Percentiles rank a stretch among this genome's conserved stretches.
Evolutionary conservation across 2,329 filamentous ascomycete species (phyloP).

Genomic region (Arthrinium phaeospermum): DNA sequence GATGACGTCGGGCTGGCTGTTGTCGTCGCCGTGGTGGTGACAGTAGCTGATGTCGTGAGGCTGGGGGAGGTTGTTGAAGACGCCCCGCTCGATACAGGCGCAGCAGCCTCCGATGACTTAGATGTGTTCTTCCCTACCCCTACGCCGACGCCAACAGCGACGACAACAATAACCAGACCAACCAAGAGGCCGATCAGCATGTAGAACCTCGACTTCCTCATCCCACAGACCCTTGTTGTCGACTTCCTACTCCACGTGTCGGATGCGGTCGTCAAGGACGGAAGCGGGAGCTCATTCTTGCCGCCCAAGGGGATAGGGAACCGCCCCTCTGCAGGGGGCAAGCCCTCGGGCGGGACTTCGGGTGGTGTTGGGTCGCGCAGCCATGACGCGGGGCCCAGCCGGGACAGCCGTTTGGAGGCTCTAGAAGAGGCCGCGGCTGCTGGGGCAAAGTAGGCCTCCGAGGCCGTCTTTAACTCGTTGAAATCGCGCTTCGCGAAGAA

Average conservation of each 20-base stretch:
- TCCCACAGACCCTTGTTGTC: constrained; percentile 31
- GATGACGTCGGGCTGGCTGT: constrained; percentile 15
- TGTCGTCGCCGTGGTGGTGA: constrained; percentile 14
- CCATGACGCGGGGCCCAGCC: constrained; percentile 33
- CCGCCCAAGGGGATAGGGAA: constrained; percentile 23
- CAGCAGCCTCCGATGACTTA: constrained; percentile 21
- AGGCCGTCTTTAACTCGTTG: constrained; percentile 36
- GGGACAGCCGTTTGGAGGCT: constrained; percentile 23
- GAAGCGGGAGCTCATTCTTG: constrained; percentile 22
- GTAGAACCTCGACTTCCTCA: constrained; percentile 44
- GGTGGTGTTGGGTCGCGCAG: constrained; percentile 38
- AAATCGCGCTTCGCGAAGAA: constrained; percentile 39
- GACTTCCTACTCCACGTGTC: constrained; percentile 21
- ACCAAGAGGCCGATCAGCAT: constrained; percentile 36
- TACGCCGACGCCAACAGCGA: constrained; percentile 46
- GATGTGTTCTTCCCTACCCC: constrained; percentile 26
- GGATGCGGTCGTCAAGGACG: constrained; percentile 22
- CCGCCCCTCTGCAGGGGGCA: constrained; percentile 15
- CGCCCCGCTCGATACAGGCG: constrained; percentile 13
- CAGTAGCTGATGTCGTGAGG: background rate
- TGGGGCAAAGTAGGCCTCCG: constrained; percentile 35
- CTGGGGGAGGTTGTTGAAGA: background rate
- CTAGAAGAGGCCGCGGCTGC: constrained; percentile 1
- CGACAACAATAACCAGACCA: constrained; percentile 39
- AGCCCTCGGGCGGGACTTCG: constrained; percentile 22